These are phyloP conservation scores for Vaccinium myrtillus DNA, from an alignment of 148 eudicot species.

Conservation along the genomic window DNA sequence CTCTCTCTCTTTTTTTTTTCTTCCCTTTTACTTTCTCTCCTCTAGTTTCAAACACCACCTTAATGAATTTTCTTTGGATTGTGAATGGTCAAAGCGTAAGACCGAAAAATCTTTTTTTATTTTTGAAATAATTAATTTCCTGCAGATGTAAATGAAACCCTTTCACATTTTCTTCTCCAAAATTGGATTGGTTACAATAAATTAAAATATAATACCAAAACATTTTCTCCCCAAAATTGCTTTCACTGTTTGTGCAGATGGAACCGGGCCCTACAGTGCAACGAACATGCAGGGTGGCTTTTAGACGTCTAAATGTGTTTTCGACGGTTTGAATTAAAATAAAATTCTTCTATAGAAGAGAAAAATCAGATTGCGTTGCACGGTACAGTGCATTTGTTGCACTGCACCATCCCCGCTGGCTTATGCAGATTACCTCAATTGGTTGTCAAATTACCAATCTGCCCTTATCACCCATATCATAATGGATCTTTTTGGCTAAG, in stretches of 20 bases:
- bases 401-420: too few species aligned
- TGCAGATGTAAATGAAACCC: not conserved
- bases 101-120: not conserved
- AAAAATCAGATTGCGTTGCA: too few species aligned
- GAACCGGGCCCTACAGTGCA: too few species aligned
- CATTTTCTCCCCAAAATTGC: not conserved
- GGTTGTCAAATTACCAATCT: slow-evolving; percentile 11
- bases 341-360: too few species aligned
- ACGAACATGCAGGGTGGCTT: too few species aligned
- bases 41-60: not conserved
- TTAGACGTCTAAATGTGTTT: too few species aligned
- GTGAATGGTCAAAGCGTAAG: not conserved
- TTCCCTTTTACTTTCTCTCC: not conserved
- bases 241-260: not conserved
- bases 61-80: not conserved
- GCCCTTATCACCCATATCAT: not conserved
- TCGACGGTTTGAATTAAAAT: too few species aligned
- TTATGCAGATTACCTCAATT: not conserved
- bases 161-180: slow-evolving; percentile 10
- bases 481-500: not conserved
- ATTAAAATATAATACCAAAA: not conserved
- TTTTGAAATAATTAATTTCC: not conserved
- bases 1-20: not conserved
- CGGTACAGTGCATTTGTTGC: too few species aligned
- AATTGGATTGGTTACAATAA: slow-evolving; percentile 32